Evolutionary conservation across 768 basidiomycete species (phyloP), one percentile per base, ranked within the genome.

Genomic region (Collybia nuda): DNA sequence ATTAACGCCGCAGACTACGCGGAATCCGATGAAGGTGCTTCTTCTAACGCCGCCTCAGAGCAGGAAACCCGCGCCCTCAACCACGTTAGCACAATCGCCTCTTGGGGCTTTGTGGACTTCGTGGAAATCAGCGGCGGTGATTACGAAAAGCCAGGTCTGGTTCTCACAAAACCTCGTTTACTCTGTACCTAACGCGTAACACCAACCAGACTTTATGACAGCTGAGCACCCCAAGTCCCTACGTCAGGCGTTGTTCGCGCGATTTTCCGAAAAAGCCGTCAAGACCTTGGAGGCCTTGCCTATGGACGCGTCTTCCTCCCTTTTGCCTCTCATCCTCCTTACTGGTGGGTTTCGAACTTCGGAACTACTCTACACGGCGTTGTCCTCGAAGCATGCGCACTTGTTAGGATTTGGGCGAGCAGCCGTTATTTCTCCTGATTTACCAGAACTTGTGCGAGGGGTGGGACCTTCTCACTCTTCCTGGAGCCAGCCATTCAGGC

Each of bases 91-190:
- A 63, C 74, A 35, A 81, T 93, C 23, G 79, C 85, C 0, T 62
- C 65, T 35, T 90, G 90, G 84, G 76, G 76, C 1, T 67, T 70
- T 15, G 60, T 95, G 4, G 93, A 96, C 64, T 88, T 93, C 60
- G 82, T 96, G 44, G 93, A 96, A 66, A 80, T 96, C 52, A 90
- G 86, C 48, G 93, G 93, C 1, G 93, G 93, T 0, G 85, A 86
- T 62, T 96, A 95, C 56, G 89, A 92, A 60, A 80, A 76, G 15
- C 86, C 88, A 57, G 81, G 91, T 86, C 57, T 15, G 74, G 58
- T 15, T 4, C 6, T 19, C 36, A 23, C 5, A 18, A 21, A 12
- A 35, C 18, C 17, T 26, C 21, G 51, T 51, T 35, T 5, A 43
- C 15, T 23, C 19, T n/a, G 8, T 23, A 14, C 21, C 9, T 47